Evolutionary conservation across 1,284 basidiomycete genomes (phyloP), one percentile per base, ranked within the genome.

Genomic region (Pascua guehoae): DNA sequence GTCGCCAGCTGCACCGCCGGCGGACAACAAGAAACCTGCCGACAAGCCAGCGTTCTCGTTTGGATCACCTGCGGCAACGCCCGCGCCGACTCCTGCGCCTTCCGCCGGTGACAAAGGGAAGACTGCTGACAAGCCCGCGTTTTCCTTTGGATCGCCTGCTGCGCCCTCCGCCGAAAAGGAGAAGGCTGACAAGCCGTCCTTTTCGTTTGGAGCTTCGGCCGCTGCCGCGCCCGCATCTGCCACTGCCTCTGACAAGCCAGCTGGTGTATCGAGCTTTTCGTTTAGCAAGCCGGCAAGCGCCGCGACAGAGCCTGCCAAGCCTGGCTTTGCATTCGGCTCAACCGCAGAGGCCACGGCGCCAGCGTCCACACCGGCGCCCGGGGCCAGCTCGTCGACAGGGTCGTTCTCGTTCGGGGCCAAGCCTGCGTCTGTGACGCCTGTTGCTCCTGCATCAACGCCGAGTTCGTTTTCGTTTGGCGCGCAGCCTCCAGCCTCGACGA

Each of bases 401-500:
- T 36, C 51, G 11, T 63, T 50, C 49, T 50, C 49, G 15, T 52
- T 52, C 40, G 44, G 51, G 36, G 36, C 44, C 37, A 40, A 16
- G 16, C 14, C 37, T n/a, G 17, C 24, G 7, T 32, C 24, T 32
- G 24, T 32, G 7, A 32, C 24, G 24, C 24, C 24, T 32, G n/a
- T n/a, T n/a, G 24, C 24, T 7, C 24, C 24, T 32, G 24, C 24
- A 7, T 32, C 24, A 3, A 32, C 41, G 11, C 12, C 41, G 41
- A n/a, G n/a, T 12, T 12, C 41, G 41, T 43, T 63, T 15, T 54
- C 54, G 37, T 55, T 56, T n/a, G 43, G 52, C 32, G 12, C 55
- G 5, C 12, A 32, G 24, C 24, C n/a, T n/a, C n/a, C 24, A 32
- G 24, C 24, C 24, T 32, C 24, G 24, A 32, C 41, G 41, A 15